Base-by-base conservation (phyloP, 2,329 filamentous ascomycete genomes). In the Fusarium devonianum region DNA sequence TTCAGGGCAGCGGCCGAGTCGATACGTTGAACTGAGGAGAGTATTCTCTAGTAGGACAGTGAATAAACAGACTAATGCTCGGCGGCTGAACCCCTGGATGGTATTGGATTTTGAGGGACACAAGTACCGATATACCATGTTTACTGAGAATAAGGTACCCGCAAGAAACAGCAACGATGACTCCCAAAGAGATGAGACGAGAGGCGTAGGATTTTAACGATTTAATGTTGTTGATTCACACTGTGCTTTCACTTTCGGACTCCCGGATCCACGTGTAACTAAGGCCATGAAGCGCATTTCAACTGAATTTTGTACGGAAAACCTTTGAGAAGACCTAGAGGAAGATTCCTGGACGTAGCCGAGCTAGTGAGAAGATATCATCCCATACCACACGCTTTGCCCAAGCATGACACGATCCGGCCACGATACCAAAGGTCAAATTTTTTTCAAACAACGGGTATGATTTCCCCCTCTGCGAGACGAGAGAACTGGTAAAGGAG, bases 391-490 rank as follows among this genome's bases (percentile, higher is more conserved):
- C 33, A 47, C 49, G 45, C 35, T 38, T 53, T 47, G 47, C 47
- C 44, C 51, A 51, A 42, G 43, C 45, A 26, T 14, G 56, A 60
- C 26, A 53, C 46, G 47, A 55, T 55, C 57, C 62, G 56, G 60
- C 63, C 64, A 56, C 59, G 44, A 51, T 56, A 67, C 62, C 64
- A 59, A 61, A 65, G 63, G 62, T 64, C 66, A 67, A 68, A 59
- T 12, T 64, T 65, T 63, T 66, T 65, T 67, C 64, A 67, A 68
- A 66, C 65, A 66, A 67, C 64, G 61, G 49, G 62, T 58, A 61
- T 61, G 46, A 28, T 58, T 36, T 46, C 47, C 58, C 54, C 54
- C 44, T 52, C 52, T 40, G 47, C 55, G 21, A 38, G 26, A 35
- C 54, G 45, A 42, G 26, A 19, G 39, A 25, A 48, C n/a, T 44